Conservation (phyloP, 257 asterid genomes). For the Pogostemon cablin region DNA sequence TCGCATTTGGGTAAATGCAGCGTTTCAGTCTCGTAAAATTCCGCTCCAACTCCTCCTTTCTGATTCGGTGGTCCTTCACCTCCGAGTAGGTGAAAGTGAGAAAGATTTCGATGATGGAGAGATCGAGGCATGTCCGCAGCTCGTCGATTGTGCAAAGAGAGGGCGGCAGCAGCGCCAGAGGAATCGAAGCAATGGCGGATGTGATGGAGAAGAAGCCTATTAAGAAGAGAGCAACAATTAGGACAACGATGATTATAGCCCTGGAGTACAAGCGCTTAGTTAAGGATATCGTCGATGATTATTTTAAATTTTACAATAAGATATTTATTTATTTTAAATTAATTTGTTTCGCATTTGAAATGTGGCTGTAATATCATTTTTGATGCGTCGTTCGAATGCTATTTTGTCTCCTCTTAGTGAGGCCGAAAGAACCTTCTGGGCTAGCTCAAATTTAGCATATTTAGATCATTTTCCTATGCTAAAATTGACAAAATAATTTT, state of each 20-base stretch:
- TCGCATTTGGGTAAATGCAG: slow-evolving; percentile 84
- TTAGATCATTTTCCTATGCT: too few species aligned
- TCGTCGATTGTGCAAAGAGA: slow-evolving; percentile 47
- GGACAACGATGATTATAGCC: slow-evolving; percentile 74
- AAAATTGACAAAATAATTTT: too few species aligned
- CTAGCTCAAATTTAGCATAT: too few species aligned
- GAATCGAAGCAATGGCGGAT: slow-evolving; percentile 71
- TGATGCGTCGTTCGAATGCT: too few species aligned
- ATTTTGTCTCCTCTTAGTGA: too few species aligned
- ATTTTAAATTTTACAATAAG: too few species aligned
- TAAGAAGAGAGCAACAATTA: slow-evolving; percentile 72
- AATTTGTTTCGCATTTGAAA: too few species aligned
- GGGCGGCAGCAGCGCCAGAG: slow-evolving; percentile 40
- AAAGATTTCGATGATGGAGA: slow-evolving; percentile 57
- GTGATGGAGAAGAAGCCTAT: slow-evolving; percentile 82
- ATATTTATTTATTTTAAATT: too few species aligned
- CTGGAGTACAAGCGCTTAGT: slow-evolving; percentile 56
- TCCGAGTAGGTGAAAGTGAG: slow-evolving; percentile 84
- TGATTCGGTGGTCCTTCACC: slow-evolving; percentile 84
- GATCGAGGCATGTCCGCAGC: slow-evolving; percentile 61
- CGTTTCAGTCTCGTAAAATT: slow-evolving; percentile 73
- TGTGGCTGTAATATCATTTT: too few species aligned
- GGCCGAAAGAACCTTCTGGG: too few species aligned
- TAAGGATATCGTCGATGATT: slow-evolving; percentile 12
- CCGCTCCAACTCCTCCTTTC: slow-evolving; percentile 86